Conservation (phyloP, 441 rosid species). For the Erysimum cheiri region DNA sequence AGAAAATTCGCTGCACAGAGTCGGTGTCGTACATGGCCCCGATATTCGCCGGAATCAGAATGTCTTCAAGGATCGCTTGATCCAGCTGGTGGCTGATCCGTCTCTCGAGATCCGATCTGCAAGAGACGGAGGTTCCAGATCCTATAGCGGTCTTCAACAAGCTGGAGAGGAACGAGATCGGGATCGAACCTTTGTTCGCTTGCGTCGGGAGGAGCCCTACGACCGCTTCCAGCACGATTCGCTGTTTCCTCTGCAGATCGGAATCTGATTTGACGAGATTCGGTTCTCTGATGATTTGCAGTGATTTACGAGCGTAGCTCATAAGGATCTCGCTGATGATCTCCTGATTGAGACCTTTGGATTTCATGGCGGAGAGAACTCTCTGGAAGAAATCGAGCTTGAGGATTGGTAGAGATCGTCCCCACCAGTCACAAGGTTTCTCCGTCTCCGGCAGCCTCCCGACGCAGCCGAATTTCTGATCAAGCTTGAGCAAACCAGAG, state of each 20-base stretch:
- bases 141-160: conserved; percentile 76
- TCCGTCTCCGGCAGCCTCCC: conserved; percentile 57
- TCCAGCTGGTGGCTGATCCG: conserved; percentile 91
- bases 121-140: conserved; percentile 63
- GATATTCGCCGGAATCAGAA: conserved; percentile 71
- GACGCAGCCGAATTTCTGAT: conserved; percentile 62
- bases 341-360: conserved; percentile 90
- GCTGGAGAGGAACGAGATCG: conserved; percentile 91
- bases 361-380: conserved; percentile 78
- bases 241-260: conserved; percentile 78
- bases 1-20: conserved; percentile 78
- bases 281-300: conserved; percentile 78
- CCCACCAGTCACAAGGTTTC: conserved; percentile 93
- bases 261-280: conserved; percentile 64
- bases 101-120: conserved; percentile 90
- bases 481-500: conserved; percentile 86
- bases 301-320: conserved; percentile 77
- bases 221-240: conserved; percentile 76
- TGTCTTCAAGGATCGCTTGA: conserved; percentile 92
- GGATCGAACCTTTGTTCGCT: conserved; percentile 77
- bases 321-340: conserved; percentile 84
- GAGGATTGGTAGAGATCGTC: conserved; percentile 70
- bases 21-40: conserved; percentile 74
- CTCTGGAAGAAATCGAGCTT: conserved; percentile 88
- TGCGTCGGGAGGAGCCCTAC: conserved; percentile 82